These are phyloP conservation scores for Paraphaeosphaeria sporulosa DNA, from an alignment of 2,329 filamentous ascomycete genomes.

Conservation along the genomic window DNA sequence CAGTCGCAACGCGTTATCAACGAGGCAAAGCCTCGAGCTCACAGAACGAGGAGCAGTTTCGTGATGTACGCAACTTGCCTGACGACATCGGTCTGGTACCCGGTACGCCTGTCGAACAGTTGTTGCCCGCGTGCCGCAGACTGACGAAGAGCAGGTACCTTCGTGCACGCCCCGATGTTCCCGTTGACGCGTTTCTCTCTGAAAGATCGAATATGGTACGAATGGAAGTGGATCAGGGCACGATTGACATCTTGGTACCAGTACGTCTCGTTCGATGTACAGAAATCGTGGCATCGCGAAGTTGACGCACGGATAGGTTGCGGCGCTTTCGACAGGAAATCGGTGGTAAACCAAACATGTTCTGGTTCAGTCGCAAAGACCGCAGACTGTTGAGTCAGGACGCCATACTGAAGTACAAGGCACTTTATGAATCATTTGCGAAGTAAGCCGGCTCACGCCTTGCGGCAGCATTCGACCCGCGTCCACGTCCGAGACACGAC, in stretches of 20 bases:
- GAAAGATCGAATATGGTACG: slow-evolving; percentile 17
- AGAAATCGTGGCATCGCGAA: not conserved
- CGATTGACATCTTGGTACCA: slow-evolving; percentile 3
- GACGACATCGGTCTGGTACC: slow-evolving; percentile 29
- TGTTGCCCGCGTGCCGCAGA: slow-evolving; percentile 2
- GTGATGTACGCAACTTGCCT: slow-evolving; percentile 14
- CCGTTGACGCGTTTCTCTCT: slow-evolving; percentile 1
- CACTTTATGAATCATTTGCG: slow-evolving; percentile 69
- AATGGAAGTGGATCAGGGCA: slow-evolving; percentile 22
- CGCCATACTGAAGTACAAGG: slow-evolving; percentile 66
- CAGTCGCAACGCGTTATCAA: slow-evolving; percentile 1
- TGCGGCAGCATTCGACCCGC: not conserved
- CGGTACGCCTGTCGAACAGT: slow-evolving; percentile 13
- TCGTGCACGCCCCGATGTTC: slow-evolving; percentile 18
- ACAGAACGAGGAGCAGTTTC: slow-evolving; percentile 9
- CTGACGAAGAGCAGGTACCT: slow-evolving; percentile 19
- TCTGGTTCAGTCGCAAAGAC: slow-evolving; percentile 4
- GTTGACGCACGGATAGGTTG: slow-evolving; percentile 4
- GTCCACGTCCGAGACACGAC: slow-evolving; percentile 11
- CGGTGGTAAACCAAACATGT: not conserved
- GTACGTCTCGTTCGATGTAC: slow-evolving; percentile 15
- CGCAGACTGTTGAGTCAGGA: slow-evolving; percentile 23
- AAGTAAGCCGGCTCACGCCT: slow-evolving; percentile 25
- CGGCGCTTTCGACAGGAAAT: slow-evolving; percentile 5
- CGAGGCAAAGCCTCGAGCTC: slow-evolving; percentile 5